Evolutionary conservation across 2,329 filamentous ascomycete species (phyloP).

Genomic region (Penicillium capsulatum): DNA sequence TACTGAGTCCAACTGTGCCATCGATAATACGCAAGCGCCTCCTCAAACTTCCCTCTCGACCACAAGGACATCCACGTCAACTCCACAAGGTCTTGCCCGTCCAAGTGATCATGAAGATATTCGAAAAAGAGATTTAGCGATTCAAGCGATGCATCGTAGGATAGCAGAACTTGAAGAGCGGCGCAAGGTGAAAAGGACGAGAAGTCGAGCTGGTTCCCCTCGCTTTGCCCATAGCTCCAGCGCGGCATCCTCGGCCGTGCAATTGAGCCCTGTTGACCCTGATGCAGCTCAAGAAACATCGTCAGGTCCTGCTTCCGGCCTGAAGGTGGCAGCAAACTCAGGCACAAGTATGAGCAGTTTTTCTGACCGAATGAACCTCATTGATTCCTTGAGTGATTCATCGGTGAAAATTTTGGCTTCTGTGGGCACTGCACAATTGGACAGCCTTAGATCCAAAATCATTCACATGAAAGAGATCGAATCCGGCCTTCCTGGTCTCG

Average conservation of each 20-base stretch:
- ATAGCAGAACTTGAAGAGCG: constrained; percentile 49
- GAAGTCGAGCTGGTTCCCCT: constrained; percentile 37
- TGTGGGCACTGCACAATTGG: constrained; percentile 23
- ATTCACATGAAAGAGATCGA: constrained; percentile 48
- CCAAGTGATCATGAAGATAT: constrained; percentile 43
- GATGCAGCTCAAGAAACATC: constrained; percentile 6
- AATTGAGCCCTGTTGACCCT: constrained; percentile 10
- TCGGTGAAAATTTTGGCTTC: constrained; percentile 19
- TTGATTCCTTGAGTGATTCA: constrained; percentile 14
- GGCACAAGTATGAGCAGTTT: not conserved
- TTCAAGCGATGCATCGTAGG: constrained; percentile 45
- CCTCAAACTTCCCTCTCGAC: constrained; percentile 40
- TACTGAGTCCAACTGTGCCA: constrained; percentile 31
- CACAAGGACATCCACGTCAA: constrained; percentile 36
- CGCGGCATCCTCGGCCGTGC: constrained; percentile 12
- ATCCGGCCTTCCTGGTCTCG: constrained; percentile 44
- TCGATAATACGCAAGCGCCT: constrained; percentile 41
- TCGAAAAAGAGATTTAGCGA: constrained; percentile 47
- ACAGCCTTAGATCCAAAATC: constrained; percentile 36
- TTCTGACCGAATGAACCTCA: constrained; percentile 5
- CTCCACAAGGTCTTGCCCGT: constrained; percentile 36
- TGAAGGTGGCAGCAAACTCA: not conserved
- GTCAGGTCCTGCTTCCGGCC: constrained; percentile 1
- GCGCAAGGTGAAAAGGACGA: constrained; percentile 40
- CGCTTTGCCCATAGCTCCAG: constrained; percentile 22